Conservation (phyloP, 73 alveolate genomes). For the Effrenium voratum region DNA sequence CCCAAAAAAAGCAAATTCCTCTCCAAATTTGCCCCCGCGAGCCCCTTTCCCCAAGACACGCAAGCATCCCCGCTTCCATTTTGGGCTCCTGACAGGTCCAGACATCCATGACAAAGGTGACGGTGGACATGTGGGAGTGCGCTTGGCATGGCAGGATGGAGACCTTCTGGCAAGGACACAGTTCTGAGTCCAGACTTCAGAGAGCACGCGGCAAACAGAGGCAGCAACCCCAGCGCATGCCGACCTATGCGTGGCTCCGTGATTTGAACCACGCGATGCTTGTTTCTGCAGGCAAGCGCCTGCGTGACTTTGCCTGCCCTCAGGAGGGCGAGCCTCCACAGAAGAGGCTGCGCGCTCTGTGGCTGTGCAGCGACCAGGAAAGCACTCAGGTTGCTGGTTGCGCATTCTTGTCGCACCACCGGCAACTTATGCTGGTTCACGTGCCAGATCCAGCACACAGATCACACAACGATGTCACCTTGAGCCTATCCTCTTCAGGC, state of each 20-base stretch:
- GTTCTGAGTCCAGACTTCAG: neutral
- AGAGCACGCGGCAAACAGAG: neutral
- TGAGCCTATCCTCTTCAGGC: neutral
- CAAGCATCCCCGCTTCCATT: too few relatives aligned
- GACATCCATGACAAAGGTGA: neutral
- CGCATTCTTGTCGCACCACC: neutral
- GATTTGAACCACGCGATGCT: neutral
- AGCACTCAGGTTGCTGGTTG: neutral
- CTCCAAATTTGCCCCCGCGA: too few relatives aligned
- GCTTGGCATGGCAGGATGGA: neutral
- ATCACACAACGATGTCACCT: neutral
- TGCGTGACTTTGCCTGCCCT: neutral
- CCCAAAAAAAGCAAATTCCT: too few relatives aligned
- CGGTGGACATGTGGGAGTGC: neutral
- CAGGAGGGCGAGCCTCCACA: neutral
- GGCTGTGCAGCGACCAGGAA: conserved; percentile 31
- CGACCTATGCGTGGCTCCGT: neutral
- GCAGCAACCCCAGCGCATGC: neutral
- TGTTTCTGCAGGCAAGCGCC: neutral
- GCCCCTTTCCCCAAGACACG: too few relatives aligned
- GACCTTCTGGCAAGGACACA: neutral
- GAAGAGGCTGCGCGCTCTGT: neutral
- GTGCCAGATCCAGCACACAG: neutral
- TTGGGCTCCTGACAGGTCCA: neutral
- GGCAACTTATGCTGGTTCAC: neutral